Percentiles rank a stretch among this genome's conserved stretches.
Conservation (phyloP, 2,329 filamentous ascomycete genomes). For the Ophiocordyceps sinensis region DNA sequence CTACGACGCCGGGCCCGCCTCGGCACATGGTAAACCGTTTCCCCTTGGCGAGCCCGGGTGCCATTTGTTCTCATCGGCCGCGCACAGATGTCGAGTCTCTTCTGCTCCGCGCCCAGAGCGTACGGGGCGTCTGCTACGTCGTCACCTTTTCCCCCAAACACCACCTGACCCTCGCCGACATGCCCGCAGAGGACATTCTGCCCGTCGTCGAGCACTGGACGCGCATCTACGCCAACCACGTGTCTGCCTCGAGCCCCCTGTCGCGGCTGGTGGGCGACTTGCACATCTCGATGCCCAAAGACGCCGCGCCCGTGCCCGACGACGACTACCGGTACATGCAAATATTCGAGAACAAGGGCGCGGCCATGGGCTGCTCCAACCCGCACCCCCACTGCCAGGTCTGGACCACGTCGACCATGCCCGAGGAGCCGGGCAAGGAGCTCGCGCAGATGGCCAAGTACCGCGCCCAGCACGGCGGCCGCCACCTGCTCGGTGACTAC, state of each 20-base stretch:
- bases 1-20: slow-evolving; percentile 36
- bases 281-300: slow-evolving; percentile 21
- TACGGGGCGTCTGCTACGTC: slow-evolving; percentile 94
- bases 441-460: slow-evolving; percentile 69
- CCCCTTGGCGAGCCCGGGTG: too few relatives aligned
- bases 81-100: slow-evolving; percentile 51
- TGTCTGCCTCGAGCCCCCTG: slow-evolving; percentile 58
- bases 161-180: slow-evolving; percentile 84
- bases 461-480: slow-evolving; percentile 57
- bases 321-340: slow-evolving; percentile 94
- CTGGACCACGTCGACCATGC: slow-evolving; percentile 84
- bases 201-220: slow-evolving; percentile 86
- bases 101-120: slow-evolving; percentile 69
- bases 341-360: slow-evolving; percentile 98
- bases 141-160: slow-evolving; percentile 87
- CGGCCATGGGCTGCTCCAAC: slow-evolving; percentile 97
- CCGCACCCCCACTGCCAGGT: slow-evolving; percentile 94
- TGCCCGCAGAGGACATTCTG: slow-evolving; percentile 60
- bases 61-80: background rate
- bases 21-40: slow-evolving; percentile 18
- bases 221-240: slow-evolving; percentile 68
- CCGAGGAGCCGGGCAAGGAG: slow-evolving; percentile 77
- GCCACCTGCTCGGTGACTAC: slow-evolving; percentile 76
- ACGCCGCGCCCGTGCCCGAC: slow-evolving; percentile 33
- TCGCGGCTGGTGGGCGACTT: slow-evolving; percentile 23